These are phyloP conservation scores for Stentor coeruleus DNA, from an alignment of 73 alveolate species.

Conservation along the genomic window DNA sequence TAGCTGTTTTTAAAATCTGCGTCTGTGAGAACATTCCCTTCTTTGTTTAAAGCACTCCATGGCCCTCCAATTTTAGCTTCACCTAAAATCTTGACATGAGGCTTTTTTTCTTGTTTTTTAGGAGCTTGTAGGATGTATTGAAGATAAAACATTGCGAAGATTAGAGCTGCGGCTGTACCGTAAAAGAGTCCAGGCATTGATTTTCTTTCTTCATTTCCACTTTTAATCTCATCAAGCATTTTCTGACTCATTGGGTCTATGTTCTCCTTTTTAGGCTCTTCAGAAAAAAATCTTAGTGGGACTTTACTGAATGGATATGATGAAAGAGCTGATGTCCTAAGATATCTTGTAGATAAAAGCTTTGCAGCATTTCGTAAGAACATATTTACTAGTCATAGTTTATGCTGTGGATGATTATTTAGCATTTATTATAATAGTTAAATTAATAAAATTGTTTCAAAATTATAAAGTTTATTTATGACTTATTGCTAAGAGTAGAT, in stretches of 20 bases:
- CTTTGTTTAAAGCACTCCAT: conserved; percentile 62
- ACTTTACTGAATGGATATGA: background rate
- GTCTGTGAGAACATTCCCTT: conserved; percentile 69
- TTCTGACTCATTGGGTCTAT: background rate
- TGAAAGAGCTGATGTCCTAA: too few relatives aligned
- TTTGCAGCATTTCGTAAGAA: too few relatives aligned
- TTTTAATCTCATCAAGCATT: background rate
- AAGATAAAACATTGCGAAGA: background rate
- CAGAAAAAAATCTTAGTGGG: background rate
- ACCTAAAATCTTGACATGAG: conserved; percentile 26
- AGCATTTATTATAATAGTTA: too few relatives aligned
- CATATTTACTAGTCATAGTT: too few relatives aligned
- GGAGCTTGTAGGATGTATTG: conserved; percentile 22
- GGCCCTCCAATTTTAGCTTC: conserved; percentile 82
- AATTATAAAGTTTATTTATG: too few relatives aligned
- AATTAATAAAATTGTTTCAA: too few relatives aligned
- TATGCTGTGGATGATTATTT: too few relatives aligned
- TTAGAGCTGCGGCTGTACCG: background rate
- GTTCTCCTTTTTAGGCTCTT: background rate
- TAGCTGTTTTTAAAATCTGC: conserved; percentile 65
- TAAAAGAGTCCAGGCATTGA: background rate
- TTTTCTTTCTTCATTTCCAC: background rate
- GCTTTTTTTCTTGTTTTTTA: background rate
- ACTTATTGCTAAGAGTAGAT: too few relatives aligned
- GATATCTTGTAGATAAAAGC: too few relatives aligned